Percentiles rank a stretch among this genome's conserved stretches.
These are phyloP conservation scores for Pyrus bretschneideri DNA, from an alignment of 306 rosid species.

Conservation along the genomic window DNA sequence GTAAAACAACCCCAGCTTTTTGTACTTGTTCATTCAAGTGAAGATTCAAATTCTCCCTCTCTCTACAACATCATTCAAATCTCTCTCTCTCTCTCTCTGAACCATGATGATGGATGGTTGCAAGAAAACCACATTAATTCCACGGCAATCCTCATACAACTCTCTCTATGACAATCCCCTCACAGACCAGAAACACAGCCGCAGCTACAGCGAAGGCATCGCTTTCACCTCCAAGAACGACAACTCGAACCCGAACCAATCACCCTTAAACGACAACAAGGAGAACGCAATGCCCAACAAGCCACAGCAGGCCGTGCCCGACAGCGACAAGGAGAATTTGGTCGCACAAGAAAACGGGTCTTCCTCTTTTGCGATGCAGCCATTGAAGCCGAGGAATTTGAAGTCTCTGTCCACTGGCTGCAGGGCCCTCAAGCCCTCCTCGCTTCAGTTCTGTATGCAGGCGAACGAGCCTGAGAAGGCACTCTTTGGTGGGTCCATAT, in stretches of 20 bases:
- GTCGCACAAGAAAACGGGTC: constrained; percentile 25
- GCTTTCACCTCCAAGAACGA: constrained; percentile 5
- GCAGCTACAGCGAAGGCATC: constrained; percentile 52
- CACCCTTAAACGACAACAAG: constrained; percentile 7
- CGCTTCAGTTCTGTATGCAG: constrained; percentile 79
- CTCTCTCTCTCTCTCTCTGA: background rate
- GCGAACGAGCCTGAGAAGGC: constrained; percentile 47
- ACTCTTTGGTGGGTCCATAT: constrained; percentile 28
- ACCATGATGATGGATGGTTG: constrained; percentile 10
- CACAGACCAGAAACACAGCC: constrained; percentile 42
- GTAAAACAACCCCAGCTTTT: background rate
- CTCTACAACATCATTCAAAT: background rate
- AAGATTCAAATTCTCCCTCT: too few species aligned
- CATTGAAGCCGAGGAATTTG: constrained; percentile 27
- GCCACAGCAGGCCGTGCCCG: background rate
- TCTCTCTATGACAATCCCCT: constrained; percentile 54
- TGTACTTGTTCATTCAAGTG: background rate
- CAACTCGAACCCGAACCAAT: constrained; percentile 3
- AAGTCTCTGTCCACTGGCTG: constrained; percentile 52
- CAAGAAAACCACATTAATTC: constrained; percentile 14
- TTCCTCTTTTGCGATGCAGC: constrained; percentile 12
- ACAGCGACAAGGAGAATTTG: constrained; percentile 45
- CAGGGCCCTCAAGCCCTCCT: constrained; percentile 51
- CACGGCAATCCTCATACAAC: constrained; percentile 35
- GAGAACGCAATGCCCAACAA: constrained; percentile 36